Conservation (phyloP, 805 yeast genomes). For the Suhomyces sp. region DNA sequence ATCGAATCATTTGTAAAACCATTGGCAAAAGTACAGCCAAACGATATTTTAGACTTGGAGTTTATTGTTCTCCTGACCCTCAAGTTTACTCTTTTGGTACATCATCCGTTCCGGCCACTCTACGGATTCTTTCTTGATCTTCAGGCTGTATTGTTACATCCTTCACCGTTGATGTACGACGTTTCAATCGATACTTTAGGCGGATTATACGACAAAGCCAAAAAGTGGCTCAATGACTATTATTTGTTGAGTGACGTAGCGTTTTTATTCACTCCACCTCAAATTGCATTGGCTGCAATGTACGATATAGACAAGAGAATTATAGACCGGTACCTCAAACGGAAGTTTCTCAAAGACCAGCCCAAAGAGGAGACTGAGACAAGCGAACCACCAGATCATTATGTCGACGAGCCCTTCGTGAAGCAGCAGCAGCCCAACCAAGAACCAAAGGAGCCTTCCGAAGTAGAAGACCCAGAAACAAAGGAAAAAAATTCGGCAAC, state of each 20-base stretch:
- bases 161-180: slow-evolving; percentile 45
- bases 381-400: not conserved
- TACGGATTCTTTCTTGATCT: slow-evolving; percentile 93
- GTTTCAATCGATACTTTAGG: slow-evolving; percentile 55
- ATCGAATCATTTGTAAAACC: slow-evolving; percentile 74
- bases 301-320: slow-evolving; percentile 62
- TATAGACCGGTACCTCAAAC: slow-evolving; percentile 62
- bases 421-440: slow-evolving; percentile 14
- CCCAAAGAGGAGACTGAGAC: slow-evolving; percentile 6
- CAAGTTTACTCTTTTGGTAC: slow-evolving; percentile 76
- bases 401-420: slow-evolving; percentile 6
- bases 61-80: slow-evolving; percentile 71
- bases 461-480: slow-evolving; percentile 10
- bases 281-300: slow-evolving; percentile 86
- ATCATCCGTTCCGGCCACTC: slow-evolving; percentile 85
- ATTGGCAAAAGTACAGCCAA: slow-evolving; percentile 63
- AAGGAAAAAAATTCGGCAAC: slow-evolving; percentile 11
- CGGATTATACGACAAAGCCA: slow-evolving; percentile 66
- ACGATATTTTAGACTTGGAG: slow-evolving; percentile 72
- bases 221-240: slow-evolving; percentile 62
- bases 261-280: slow-evolving; percentile 88
- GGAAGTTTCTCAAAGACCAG: slow-evolving; percentile 47
- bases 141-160: slow-evolving; percentile 53
- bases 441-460: slow-evolving; percentile 8
- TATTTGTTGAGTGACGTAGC: slow-evolving; percentile 67